phyloP scores from a whole-genome alignment of 345 rosid species.

The Eucalyptus cloeziana region DNA sequence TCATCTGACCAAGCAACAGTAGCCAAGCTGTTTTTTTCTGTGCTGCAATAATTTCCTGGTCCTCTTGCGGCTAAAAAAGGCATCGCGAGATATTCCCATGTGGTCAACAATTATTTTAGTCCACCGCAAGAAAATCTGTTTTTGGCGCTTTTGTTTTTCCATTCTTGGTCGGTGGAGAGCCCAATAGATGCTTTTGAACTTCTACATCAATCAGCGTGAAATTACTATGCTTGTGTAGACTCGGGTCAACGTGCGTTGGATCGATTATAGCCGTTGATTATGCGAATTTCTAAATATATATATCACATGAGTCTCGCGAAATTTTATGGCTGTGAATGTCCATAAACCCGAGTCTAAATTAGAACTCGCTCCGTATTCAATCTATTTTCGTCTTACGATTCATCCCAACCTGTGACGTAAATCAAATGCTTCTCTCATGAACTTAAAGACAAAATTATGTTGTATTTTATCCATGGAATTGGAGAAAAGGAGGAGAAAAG shows the following conservation, averaged over 20 bases:
- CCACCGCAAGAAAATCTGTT: neutral
- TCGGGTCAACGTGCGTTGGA: neutral
- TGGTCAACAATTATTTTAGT: neutral
- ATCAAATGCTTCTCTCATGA: neutral
- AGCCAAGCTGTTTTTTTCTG: neutral
- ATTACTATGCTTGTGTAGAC: neutral
- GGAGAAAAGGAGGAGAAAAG: neutral
- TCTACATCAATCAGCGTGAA: neutral
- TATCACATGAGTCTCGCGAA: neutral
- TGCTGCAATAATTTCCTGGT: neutral
- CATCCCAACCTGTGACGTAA: neutral
- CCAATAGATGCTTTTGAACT: neutral
- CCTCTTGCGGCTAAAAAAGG: neutral
- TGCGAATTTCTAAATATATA: neutral
- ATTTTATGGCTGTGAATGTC: neutral
- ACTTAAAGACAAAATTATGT: neutral
- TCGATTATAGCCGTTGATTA: neutral
- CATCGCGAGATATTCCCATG: neutral
- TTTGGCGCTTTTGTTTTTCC: neutral
- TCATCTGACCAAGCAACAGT: neutral
- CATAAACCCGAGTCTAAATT: too few relatives aligned
- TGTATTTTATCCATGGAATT: neutral
- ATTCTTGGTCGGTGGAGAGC: neutral
- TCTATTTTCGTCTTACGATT: fast-evolving
- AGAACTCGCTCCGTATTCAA: neutral